A percentile compares a stretch with the other conserved stretches of the same genome.
These are phyloP conservation scores for Schizonepeta tenuifolia DNA, from an alignment of 257 asterid genomes.

Conservation along the genomic window DNA sequence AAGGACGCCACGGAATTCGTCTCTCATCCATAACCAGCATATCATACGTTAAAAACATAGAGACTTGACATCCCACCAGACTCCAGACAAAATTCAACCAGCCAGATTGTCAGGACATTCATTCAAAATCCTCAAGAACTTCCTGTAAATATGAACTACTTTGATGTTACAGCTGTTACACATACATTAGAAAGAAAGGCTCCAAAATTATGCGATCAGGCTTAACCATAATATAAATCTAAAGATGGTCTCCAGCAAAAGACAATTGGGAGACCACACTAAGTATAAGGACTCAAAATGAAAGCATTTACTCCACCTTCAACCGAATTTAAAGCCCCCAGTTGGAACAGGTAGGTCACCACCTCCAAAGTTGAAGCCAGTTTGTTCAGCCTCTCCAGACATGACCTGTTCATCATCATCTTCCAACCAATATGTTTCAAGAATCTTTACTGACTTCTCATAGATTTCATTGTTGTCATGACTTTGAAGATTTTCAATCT, in stretches of 20 bases:
- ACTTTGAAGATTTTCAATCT: conserved; percentile 54
- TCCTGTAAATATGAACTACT: conserved; percentile 39
- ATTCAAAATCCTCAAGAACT: conserved; percentile 17
- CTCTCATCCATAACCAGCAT: conserved; percentile 14
- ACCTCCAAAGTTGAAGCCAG: conserved; percentile 68
- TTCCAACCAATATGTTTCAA: conserved; percentile 57
- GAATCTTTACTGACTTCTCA: conserved; percentile 56
- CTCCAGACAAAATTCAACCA: conserved; percentile 33
- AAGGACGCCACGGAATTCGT: conserved; percentile 20
- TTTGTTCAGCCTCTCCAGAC: conserved; percentile 50
- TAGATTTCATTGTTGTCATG: conserved; percentile 53
- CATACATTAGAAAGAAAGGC: neutral
- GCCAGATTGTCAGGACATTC: conserved; percentile 16
- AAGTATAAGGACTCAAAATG: neutral
- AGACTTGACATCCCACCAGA: conserved; percentile 27
- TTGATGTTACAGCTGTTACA: conserved; percentile 17
- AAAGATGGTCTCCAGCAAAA: neutral
- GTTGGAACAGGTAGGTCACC: conserved; percentile 63
- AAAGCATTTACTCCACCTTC: conserved; percentile 40
- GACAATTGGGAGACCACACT: neutral
- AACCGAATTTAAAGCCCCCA: conserved; percentile 74
- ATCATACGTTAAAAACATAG: conserved; percentile 20
- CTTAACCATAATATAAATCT: neutral
- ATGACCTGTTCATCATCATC: conserved; percentile 48
- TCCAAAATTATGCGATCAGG: conserved; percentile 4